Evolutionary conservation across 345 rosid species (phyloP).

Genomic region (Camelina hispida): DNA sequence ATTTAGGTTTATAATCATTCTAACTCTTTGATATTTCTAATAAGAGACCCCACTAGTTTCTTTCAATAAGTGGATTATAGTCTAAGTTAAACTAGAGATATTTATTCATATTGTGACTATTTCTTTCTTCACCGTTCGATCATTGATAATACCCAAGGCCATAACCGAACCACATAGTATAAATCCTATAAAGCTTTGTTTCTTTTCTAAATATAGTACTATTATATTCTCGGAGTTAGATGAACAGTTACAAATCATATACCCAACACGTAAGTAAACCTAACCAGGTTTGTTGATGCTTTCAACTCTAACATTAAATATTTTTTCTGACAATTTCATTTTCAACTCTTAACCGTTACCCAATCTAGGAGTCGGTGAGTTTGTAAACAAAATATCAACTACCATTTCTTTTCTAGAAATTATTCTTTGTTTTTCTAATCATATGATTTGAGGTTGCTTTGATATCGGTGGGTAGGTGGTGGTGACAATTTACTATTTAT

Average conservation of each 20-base stretch:
- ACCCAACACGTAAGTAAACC: neutral
- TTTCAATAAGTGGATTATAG: constrained; percentile 31
- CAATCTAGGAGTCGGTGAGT: constrained; percentile 37
- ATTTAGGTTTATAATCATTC: constrained; percentile 23
- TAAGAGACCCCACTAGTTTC: constrained; percentile 20
- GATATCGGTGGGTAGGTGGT: constrained; percentile 38
- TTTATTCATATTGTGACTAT: constrained; percentile 14
- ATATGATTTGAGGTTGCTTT: constrained; percentile 18
- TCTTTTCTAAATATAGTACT: constrained; percentile 33
- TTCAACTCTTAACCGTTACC: constrained; percentile 31
- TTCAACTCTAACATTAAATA: neutral
- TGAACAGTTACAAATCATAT: neutral
- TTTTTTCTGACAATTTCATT: neutral
- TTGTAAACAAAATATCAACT: constrained; percentile 22
- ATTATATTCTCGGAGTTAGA: neutral
- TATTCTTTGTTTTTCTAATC: neutral
- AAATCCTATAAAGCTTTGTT: constrained; percentile 1
- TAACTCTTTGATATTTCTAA: neutral
- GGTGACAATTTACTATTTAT: constrained; percentile 28
- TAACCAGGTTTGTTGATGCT: constrained; percentile 14
- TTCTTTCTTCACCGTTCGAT: constrained; percentile 25
- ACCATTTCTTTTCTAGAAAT: neutral
- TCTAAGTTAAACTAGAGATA: constrained; percentile 25
- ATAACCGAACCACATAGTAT: constrained; percentile 28
- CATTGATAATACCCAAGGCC: constrained; percentile 21